Percentiles rank a stretch among this genome's conserved stretches.
Conservation (phyloP, 2,329 filamentous ascomycete species). For the Trichoderma polysporum region DNA sequence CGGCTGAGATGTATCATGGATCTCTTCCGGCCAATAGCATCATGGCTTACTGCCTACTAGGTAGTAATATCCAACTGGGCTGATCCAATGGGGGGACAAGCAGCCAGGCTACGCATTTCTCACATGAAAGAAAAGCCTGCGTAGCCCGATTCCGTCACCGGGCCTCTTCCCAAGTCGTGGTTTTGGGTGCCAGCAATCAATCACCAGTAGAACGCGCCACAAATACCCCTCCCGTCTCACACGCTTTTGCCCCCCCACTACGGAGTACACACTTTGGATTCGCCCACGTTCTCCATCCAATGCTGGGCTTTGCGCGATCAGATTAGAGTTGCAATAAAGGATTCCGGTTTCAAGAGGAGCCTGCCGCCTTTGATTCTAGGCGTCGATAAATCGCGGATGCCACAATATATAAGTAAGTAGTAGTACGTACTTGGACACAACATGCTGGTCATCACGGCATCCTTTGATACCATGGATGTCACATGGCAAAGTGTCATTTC, state of each 20-base stretch:
- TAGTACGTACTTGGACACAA: background rate
- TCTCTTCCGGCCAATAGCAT: conserved; percentile 6
- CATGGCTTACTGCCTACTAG: background rate
- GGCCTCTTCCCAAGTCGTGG: background rate
- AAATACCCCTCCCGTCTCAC: conserved; percentile 15
- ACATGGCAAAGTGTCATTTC: background rate
- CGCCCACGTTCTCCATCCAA: conserved; percentile 9
- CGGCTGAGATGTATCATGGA: background rate
- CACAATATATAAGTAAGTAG: background rate
- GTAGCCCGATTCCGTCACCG: background rate
- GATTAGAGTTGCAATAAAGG: background rate
- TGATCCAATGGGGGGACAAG: background rate
- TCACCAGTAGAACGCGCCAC: conserved; percentile 1
- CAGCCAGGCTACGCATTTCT: background rate
- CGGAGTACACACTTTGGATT: background rate
- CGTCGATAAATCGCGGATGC: background rate
- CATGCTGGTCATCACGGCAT: background rate
- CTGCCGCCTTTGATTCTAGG: background rate
- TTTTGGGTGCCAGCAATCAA: background rate
- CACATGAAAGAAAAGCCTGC: background rate
- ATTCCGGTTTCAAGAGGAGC: background rate
- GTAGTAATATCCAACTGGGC: background rate
- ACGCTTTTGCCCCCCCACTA: background rate
- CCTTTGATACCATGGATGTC: background rate
- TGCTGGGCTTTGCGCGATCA: background rate